Percentiles rank a stretch among this genome's conserved stretches.
phyloP scores from a whole-genome alignment of 1,284 basidiomycete genomes.

The Volvariella surrecta region DNA sequence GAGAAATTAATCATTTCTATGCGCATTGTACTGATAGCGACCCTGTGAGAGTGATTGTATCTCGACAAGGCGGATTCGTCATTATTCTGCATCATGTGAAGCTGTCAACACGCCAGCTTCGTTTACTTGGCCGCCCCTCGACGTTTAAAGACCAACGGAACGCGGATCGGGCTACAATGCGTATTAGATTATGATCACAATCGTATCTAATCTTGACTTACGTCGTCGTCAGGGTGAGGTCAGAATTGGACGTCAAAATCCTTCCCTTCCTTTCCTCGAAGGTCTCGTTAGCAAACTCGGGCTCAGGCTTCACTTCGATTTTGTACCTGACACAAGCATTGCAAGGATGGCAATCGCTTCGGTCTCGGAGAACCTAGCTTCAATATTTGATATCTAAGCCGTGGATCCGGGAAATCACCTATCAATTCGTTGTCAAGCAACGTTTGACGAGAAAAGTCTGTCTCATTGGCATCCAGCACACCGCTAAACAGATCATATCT shows the following conservation, averaged over 20 bases:
- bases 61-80: too few species aligned
- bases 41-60: too few species aligned
- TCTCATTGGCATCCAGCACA: conserved; percentile 40
- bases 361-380: conserved; percentile 33
- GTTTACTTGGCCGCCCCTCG: conserved; percentile 9
- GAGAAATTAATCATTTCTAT: too few species aligned
- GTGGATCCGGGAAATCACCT: conserved; percentile 23
- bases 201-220: conserved; percentile 17
- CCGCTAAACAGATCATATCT: conserved; percentile 48
- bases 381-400: background rate
- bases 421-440: conserved; percentile 42
- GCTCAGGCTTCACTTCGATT: conserved; percentile 41
- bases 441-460: conserved; percentile 25
- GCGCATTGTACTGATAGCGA: too few species aligned
- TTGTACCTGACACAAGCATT: conserved; percentile 39
- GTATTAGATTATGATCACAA: background rate
- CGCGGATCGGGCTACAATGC: conserved; percentile 13
- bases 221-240: conserved; percentile 35
- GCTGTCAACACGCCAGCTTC: too few species aligned
- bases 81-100: too few species aligned
- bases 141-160: conserved; percentile 18
- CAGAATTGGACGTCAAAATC: conserved; percentile 23
- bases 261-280: conserved; percentile 35
- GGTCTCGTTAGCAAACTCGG: conserved; percentile 36
- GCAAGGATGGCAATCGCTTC: conserved; percentile 41